A percentile compares a stretch with the other conserved stretches of the same genome.
phyloP scores from a whole-genome alignment of 805 yeast genomes.

The Maudiozyma saulgeensis region DNA sequence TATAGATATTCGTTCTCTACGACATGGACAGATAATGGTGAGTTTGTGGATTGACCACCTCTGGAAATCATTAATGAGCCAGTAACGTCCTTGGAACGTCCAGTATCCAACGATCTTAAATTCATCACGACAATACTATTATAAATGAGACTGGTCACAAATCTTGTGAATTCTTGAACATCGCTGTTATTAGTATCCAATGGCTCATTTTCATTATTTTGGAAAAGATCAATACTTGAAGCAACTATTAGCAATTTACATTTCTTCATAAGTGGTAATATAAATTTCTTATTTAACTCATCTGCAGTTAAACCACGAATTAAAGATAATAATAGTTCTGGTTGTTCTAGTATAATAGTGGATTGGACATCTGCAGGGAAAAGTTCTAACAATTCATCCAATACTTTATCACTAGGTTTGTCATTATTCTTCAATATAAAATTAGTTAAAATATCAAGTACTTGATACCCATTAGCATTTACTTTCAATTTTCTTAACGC shows the following conservation, averaged over 20 bases:
- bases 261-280: constrained; percentile 18
- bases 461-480: constrained; percentile 17
- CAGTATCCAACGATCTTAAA: constrained; percentile 63
- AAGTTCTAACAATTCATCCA: constrained; percentile 58
- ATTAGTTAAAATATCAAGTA: constrained; percentile 40
- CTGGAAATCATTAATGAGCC: constrained; percentile 54
- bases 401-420: constrained; percentile 70
- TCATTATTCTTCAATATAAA: constrained; percentile 29
- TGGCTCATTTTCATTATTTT: constrained; percentile 2
- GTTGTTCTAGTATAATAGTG: constrained; percentile 24
- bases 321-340: constrained; percentile 24
- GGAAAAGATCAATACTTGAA: constrained; percentile 13
- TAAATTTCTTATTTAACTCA: constrained; percentile 19
- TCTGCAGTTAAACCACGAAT: constrained; percentile 20
- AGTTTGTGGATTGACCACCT: constrained; percentile 37
- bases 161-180: constrained; percentile 21
- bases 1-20: constrained; percentile 58
- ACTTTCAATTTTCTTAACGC: constrained; percentile 19
- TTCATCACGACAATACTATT: constrained; percentile 31
- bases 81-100: constrained; percentile 73
- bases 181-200: constrained; percentile 9
- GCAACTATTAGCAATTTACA: constrained; percentile 22
- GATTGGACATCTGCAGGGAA: constrained; percentile 31
- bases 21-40: constrained; percentile 20
- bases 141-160: constrained; percentile 14